These are phyloP conservation scores for Ogataea methanolica DNA, from an alignment of 805 yeast genomes.

Conservation along the genomic window DNA sequence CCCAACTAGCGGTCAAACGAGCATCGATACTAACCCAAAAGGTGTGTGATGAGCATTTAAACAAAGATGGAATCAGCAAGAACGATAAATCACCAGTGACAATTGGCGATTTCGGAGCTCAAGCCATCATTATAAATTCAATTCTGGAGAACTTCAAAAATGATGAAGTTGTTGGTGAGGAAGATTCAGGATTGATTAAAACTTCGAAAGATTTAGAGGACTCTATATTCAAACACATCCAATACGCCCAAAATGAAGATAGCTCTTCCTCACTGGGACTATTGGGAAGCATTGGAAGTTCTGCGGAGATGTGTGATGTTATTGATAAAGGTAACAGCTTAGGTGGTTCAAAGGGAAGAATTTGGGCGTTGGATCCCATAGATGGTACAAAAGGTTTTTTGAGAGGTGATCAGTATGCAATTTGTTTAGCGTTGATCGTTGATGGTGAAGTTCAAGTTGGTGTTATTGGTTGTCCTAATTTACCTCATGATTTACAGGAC, in stretches of 20 bases:
- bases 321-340: conserved; percentile 76
- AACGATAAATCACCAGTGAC: conserved; percentile 94
- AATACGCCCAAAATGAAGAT: conserved; percentile 47
- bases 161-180: conserved; percentile 93
- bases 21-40: conserved; percentile 74
- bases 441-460: conserved; percentile 85
- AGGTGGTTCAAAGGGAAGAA: conserved; percentile 77
- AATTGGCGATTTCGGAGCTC: conserved; percentile 94
- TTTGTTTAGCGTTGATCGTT: conserved; percentile 84
- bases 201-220: conserved; percentile 46
- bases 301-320: conserved; percentile 51
- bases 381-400: conserved; percentile 98
- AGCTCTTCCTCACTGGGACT: conserved; percentile 18
- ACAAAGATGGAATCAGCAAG: conserved; percentile 60
- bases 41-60: conserved; percentile 52
- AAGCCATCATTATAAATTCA: conserved; percentile 85
- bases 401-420: conserved; percentile 95
- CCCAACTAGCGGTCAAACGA: conserved; percentile 84
- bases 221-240: conserved; percentile 56
- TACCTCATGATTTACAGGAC: conserved; percentile 45
- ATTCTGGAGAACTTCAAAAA: conserved; percentile 71
- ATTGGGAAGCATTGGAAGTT: conserved; percentile 39
- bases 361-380: conserved; percentile 98
- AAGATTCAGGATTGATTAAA: conserved; percentile 67
- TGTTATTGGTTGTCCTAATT: conserved; percentile 94